Evolutionary conservation across 2,329 filamentous ascomycete genomes (phyloP).

Genomic region (Tolypocladium sp.): DNA sequence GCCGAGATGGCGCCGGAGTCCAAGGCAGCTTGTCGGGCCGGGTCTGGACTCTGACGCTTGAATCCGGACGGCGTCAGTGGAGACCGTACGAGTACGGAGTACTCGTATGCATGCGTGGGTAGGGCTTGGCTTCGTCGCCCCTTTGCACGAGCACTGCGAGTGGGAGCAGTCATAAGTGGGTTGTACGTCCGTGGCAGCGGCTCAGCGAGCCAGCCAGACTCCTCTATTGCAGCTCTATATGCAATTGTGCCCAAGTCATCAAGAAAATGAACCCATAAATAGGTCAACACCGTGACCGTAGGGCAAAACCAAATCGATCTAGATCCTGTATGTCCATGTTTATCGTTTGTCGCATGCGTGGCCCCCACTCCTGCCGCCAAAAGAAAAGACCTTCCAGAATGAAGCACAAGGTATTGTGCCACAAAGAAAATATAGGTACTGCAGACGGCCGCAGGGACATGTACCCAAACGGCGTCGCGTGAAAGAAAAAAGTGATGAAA

Average conservation of each 20-base stretch:
- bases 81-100: background rate
- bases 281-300: background rate
- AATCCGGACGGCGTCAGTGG: background rate
- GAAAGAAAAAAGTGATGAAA: background rate
- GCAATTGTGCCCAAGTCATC: background rate
- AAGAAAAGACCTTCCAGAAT: background rate
- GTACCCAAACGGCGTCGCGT: background rate
- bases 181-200: background rate
- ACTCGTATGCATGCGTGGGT: background rate
- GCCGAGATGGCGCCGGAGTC: conserved; percentile 1
- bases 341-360: background rate
- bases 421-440: background rate
- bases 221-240: background rate
- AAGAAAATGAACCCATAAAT: background rate
- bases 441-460: background rate
- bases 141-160: background rate
- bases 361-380: background rate
- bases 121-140: background rate
- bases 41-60: no score
- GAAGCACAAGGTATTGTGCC: background rate
- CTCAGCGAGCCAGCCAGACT: background rate
- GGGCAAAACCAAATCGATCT: background rate
- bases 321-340: background rate
- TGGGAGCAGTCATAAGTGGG: background rate
- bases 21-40: background rate